phyloP scores from a whole-genome alignment of 2,329 filamentous ascomycete species.

The Dothideomycetes sp. region DNA sequence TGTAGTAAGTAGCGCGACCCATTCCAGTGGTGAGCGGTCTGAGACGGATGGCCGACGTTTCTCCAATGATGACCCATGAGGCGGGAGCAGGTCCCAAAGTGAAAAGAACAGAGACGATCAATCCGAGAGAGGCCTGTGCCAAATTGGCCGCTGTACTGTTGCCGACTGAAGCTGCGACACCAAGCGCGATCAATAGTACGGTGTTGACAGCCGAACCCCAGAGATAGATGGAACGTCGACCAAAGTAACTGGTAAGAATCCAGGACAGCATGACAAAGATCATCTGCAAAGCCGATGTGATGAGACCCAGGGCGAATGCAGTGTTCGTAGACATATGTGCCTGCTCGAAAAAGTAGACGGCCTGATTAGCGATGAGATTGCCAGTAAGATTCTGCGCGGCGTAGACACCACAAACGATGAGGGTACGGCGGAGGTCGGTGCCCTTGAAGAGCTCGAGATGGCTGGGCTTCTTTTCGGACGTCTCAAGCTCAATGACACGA shows the following conservation, averaged over 20 bases:
- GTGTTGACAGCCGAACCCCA: conserved; percentile 47
- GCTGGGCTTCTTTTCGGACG: conserved; percentile 39
- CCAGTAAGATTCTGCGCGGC: conserved; percentile 51
- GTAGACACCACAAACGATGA: conserved; percentile 47
- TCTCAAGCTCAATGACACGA: conserved; percentile 45
- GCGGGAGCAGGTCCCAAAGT: conserved; percentile 51
- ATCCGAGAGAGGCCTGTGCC: conserved; percentile 51
- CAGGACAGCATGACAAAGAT: conserved; percentile 57
- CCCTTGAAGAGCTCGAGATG: conserved; percentile 44
- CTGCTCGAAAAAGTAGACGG: conserved; percentile 51
- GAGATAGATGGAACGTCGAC: conserved; percentile 54
- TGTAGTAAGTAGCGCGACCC: conserved; percentile 53
- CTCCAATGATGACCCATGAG: conserved; percentile 57
- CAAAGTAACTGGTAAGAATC: conserved; percentile 53
- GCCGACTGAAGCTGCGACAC: conserved; percentile 46
- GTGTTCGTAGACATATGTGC: conserved; percentile 45
- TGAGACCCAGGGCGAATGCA: conserved; percentile 52
- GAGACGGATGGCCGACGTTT: conserved; percentile 55
- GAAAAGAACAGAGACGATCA: conserved; percentile 57
- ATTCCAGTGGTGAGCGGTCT: conserved; percentile 54
- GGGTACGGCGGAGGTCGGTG: conserved; percentile 42
- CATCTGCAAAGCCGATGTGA: conserved; percentile 51
- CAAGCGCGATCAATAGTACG: conserved; percentile 45
- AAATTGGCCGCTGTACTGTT: conserved; percentile 27
- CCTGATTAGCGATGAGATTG: conserved; percentile 53